These are phyloP conservation scores for Cordyceps sp. DNA, from an alignment of 2,329 filamentous ascomycete species.

Conservation along the genomic window DNA sequence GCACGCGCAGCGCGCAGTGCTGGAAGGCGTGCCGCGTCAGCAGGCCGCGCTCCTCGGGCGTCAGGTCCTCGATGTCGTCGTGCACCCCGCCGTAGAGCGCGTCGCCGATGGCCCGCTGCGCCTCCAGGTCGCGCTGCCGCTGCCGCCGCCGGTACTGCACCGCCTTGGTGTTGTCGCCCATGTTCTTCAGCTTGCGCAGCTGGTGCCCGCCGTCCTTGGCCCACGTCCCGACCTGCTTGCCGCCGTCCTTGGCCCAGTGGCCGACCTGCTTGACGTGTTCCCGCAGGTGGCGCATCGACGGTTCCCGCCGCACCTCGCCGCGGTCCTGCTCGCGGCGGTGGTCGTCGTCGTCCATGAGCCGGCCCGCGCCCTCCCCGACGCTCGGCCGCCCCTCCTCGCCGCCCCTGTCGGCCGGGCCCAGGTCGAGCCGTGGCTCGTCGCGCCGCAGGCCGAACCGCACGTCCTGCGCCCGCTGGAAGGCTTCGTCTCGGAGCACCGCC, in stretches of 20 bases:
- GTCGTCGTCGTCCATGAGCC: constrained; percentile 20
- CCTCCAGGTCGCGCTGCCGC: constrained; percentile 48
- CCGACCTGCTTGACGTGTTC: constrained; percentile 31
- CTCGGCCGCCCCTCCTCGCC: constrained; percentile 21
- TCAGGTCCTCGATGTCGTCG: constrained; percentile 89
- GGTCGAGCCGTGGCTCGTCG: constrained; percentile 30
- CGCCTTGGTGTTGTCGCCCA: constrained; percentile 18
- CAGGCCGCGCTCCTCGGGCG: constrained; percentile 72
- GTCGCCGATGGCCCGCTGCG: constrained; percentile 56
- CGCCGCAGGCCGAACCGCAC: constrained; percentile 45
- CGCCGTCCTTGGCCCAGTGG: too few species aligned
- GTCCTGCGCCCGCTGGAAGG: constrained; percentile 67
- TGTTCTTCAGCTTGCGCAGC: constrained; percentile 24
- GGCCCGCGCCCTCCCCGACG: constrained; percentile 16
- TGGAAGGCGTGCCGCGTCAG: constrained; percentile 80
- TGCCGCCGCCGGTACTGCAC: constrained; percentile 30
- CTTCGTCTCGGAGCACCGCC: constrained; percentile 76
- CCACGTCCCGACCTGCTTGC: constrained; percentile 15
- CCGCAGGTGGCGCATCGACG: constrained; percentile 13
- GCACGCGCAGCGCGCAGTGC: constrained; percentile 71
- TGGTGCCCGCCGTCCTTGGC: constrained; percentile 28
- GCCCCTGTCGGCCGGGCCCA: constrained; percentile 6
- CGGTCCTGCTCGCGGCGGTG: constrained; percentile 22
- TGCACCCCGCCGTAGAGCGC: constrained; percentile 76
- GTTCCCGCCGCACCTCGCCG: constrained; percentile 8